Percentiles rank a stretch among this genome's conserved stretches.
phyloP scores from a whole-genome alignment of 345 rosid species.

The Heritiera fomes region DNA sequence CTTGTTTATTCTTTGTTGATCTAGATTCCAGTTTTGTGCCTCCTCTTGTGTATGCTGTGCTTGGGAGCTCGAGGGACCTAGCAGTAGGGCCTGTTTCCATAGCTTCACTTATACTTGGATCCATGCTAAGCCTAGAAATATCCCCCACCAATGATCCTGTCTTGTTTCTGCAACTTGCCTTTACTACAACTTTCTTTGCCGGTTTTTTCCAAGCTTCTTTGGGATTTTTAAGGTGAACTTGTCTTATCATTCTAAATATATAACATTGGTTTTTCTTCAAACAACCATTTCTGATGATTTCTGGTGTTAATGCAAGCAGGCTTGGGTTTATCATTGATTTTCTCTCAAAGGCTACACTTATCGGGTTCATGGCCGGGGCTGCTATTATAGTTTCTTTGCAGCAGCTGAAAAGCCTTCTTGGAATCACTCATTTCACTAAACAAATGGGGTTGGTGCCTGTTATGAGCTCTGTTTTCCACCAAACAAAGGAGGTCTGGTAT shows the following conservation, averaged over 20 bases:
- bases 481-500: slow-evolving; percentile 57
- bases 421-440: slow-evolving; percentile 83
- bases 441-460: slow-evolving; percentile 86
- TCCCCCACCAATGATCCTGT: slow-evolving; percentile 62
- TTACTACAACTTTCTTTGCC: slow-evolving; percentile 87
- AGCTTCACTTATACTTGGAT: slow-evolving; percentile 87
- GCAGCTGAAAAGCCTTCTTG: slow-evolving; percentile 84
- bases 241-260: neutral
- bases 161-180: slow-evolving; percentile 83
- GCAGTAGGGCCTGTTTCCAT: slow-evolving; percentile 95
- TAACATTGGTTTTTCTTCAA: neutral
- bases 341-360: slow-evolving; percentile 78
- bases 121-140: slow-evolving; percentile 83
- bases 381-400: slow-evolving; percentile 89
- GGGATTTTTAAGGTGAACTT: slow-evolving; percentile 68
- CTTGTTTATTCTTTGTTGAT: neutral
- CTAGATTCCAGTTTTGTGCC: slow-evolving; percentile 97
- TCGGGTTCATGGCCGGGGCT: slow-evolving; percentile 98
- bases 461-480: slow-evolving; percentile 73
- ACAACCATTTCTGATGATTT: neutral
- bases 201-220: slow-evolving; percentile 92
- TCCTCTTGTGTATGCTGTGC: slow-evolving; percentile 87
- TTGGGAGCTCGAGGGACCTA: slow-evolving; percentile 94
- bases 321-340: slow-evolving; percentile 91
- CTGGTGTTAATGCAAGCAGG: slow-evolving; percentile 36